phyloP scores from a whole-genome alignment of 164 flowering plant genomes.

The Aristolochia californica region DNA sequence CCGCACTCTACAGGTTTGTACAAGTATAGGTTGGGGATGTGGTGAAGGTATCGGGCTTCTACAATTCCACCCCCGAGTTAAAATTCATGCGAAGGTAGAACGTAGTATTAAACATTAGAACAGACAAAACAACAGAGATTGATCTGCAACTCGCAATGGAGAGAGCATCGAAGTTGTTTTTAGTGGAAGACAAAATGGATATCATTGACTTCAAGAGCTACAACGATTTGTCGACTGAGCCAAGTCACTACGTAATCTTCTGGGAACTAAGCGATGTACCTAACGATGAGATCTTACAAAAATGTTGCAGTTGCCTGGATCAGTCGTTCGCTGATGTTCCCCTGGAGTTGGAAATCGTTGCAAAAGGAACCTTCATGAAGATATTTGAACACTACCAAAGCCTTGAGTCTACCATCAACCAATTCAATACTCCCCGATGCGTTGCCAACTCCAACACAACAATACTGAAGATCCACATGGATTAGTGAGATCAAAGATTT shows the following conservation, averaged over 20 bases:
- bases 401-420: conserved; percentile 61
- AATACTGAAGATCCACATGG: conserved; percentile 61
- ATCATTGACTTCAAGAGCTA: conserved; percentile 70
- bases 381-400: conserved; percentile 48
- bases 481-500: no score
- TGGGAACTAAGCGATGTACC: conserved; percentile 67
- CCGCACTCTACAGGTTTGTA: conserved; percentile 54
- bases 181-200: conserved; percentile 51
- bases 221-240: conserved; percentile 45
- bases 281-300: conserved; percentile 34
- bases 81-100: conserved; percentile 67
- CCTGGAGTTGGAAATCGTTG: conserved; percentile 58
- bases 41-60: conserved; percentile 72
- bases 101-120: conserved; percentile 64
- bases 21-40: conserved; percentile 84
- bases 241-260: conserved; percentile 80
- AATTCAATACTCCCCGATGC: conserved; percentile 80
- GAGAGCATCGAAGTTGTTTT: conserved; percentile 31
- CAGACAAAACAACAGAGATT: conserved; percentile 94
- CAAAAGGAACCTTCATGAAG: conserved; percentile 66
- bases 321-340: conserved; percentile 57
- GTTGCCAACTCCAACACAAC: conserved; percentile 34
- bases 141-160: conserved; percentile 76
- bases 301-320: conserved; percentile 73
- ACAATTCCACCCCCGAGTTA: conserved; percentile 75